Percentiles rank a stretch among this genome's conserved stretches.
These are phyloP conservation scores for Volvariella surrecta DNA, from an alignment of 1,284 basidiomycete genomes.

Conservation along the genomic window DNA sequence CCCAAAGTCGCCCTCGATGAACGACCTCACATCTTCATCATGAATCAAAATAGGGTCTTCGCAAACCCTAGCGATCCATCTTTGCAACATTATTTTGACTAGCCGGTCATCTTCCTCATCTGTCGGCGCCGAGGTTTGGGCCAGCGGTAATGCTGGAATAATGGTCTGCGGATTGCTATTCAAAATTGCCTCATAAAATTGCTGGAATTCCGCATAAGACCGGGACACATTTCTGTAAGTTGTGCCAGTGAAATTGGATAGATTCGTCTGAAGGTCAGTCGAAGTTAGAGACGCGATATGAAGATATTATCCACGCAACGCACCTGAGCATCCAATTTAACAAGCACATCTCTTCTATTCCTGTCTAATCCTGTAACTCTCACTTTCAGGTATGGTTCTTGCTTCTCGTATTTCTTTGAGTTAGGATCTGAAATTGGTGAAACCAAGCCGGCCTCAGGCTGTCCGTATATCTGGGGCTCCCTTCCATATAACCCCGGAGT, in stretches of 20 bases:
- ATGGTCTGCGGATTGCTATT: slow-evolving; percentile 87
- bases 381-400: slow-evolving; percentile 77
- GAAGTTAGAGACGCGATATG: not conserved
- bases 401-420: slow-evolving; percentile 62
- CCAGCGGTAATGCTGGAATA: slow-evolving; percentile 82
- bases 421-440: slow-evolving; percentile 62
- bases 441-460: slow-evolving; percentile 71
- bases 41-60: slow-evolving; percentile 79
- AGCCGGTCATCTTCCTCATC: slow-evolving; percentile 95
- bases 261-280: slow-evolving; percentile 63
- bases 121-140: slow-evolving; percentile 88
- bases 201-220: slow-evolving; percentile 87
- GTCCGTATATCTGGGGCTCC: slow-evolving; percentile 77
- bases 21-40: slow-evolving; percentile 87
- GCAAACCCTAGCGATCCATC: slow-evolving; percentile 86
- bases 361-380: slow-evolving; percentile 85
- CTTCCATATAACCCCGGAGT: slow-evolving; percentile 56
- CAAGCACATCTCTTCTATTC: slow-evolving; percentile 85
- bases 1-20: slow-evolving; percentile 94
- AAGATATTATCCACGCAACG: slow-evolving; percentile 16
- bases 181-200: slow-evolving; percentile 81
- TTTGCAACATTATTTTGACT: slow-evolving; percentile 86
- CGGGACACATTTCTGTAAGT: slow-evolving; percentile 88
- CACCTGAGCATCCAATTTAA: slow-evolving; percentile 91
- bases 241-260: slow-evolving; percentile 82